phyloP scores from a whole-genome alignment of 257 asterid species.

The Ilex asprella region DNA sequence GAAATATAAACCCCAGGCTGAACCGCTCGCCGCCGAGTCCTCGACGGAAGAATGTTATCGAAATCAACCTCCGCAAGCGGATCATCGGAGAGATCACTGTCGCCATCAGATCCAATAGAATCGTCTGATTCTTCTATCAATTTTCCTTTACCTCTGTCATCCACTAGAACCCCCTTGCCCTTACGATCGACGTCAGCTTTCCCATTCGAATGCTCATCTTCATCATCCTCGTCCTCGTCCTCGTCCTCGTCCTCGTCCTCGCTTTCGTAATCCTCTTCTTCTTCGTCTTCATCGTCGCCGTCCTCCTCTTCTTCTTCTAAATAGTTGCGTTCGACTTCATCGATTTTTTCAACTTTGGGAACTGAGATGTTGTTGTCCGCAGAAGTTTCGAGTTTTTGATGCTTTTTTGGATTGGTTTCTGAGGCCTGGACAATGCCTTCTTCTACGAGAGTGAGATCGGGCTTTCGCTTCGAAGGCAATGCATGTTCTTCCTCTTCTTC shows the following conservation, averaged over 20 bases:
- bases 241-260: slow-evolving; percentile 8
- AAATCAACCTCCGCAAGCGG: slow-evolving; percentile 37
- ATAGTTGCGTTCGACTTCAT: background rate
- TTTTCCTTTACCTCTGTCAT: slow-evolving; percentile 36
- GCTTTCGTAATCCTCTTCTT: background rate
- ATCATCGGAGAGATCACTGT: slow-evolving; percentile 31
- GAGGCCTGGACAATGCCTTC: slow-evolving; percentile 2
- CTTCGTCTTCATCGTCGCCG: slow-evolving; percentile 9
- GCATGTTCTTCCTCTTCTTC: slow-evolving; percentile 10
- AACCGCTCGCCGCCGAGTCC: slow-evolving; percentile 25
- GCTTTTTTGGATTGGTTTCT: slow-evolving; percentile 14
- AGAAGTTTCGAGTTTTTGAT: slow-evolving; percentile 17
- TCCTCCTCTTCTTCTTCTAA: slow-evolving; percentile 13
- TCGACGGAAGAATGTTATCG: slow-evolving; percentile 36
- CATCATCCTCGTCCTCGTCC: background rate
- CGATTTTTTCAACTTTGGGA: slow-evolving; percentile 1
- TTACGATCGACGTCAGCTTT: slow-evolving; percentile 18
- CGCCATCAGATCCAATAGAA: slow-evolving; percentile 19
- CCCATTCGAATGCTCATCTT: slow-evolving; percentile 19
- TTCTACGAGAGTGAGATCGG: slow-evolving; percentile 2
- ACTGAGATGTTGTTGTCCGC: background rate
- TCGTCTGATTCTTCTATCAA: slow-evolving; percentile 24
- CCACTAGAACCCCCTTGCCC: slow-evolving; percentile 32
- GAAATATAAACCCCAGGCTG: slow-evolving; percentile 18
- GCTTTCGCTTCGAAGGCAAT: slow-evolving; percentile 14